These are phyloP conservation scores for Metschnikowia shivogae DNA, from an alignment of 805 yeast genomes.

Conservation along the genomic window DNA sequence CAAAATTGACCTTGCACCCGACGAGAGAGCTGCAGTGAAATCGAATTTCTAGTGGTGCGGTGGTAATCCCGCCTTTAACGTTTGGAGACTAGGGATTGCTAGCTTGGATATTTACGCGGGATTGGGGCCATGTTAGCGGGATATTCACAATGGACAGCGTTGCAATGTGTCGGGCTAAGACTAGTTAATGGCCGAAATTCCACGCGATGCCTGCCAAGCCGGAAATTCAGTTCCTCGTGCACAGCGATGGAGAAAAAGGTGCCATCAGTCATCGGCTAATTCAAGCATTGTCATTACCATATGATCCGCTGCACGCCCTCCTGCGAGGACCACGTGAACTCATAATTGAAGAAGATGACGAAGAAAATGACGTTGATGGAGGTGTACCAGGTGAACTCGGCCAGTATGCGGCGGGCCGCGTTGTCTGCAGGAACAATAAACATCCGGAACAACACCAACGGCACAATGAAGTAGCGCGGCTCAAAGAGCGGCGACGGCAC, in stretches of 20 bases:
- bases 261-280: not conserved
- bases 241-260: not conserved
- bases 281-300: constrained; percentile 50
- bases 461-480: constrained; percentile 87
- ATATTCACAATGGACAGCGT: too few species aligned
- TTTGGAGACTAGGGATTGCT: too few species aligned
- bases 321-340: constrained; percentile 68
- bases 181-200: too few species aligned
- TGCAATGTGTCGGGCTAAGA: too few species aligned
- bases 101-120: too few species aligned
- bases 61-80: too few species aligned
- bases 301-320: constrained; percentile 71
- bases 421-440: constrained; percentile 28
- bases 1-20: constrained; percentile 18
- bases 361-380: constrained; percentile 51
- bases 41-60: too few species aligned
- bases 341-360: constrained; percentile 52
- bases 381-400: constrained; percentile 64
- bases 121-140: too few species aligned
- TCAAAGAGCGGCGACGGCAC: constrained; percentile 92
- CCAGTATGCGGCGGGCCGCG: constrained; percentile 19
- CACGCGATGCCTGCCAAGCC: too few species aligned
- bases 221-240: too few species aligned
- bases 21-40: not conserved
- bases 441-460: constrained; percentile 71